Evolutionary conservation across 1,139 yeast genomes (phyloP).

Genomic region (Schwanniomyces etchellsii): DNA sequence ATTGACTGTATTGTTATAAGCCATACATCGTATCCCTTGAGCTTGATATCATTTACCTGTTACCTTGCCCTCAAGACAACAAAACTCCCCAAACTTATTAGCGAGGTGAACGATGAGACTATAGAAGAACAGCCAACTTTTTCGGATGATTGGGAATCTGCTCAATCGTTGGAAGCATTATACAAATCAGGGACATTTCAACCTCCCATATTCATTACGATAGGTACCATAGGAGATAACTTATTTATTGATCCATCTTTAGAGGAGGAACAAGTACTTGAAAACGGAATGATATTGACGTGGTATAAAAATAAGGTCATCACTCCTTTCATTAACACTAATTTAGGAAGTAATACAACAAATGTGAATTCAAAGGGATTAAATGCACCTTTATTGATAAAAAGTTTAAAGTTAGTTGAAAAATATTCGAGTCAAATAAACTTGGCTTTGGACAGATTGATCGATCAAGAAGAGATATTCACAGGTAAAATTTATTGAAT

Average conservation of each 20-base stretch:
- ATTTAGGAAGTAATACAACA: slow-evolving; percentile 40
- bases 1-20: slow-evolving; percentile 79
- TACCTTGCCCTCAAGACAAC: slow-evolving; percentile 81
- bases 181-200: slow-evolving; percentile 28
- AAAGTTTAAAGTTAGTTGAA: slow-evolving; percentile 26
- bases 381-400: slow-evolving; percentile 19
- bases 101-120: slow-evolving; percentile 51
- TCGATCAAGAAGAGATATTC: slow-evolving; percentile 32
- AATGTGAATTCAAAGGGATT: slow-evolving; percentile 39
- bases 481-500: slow-evolving; percentile 23
- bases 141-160: slow-evolving; percentile 77
- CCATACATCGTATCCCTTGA: slow-evolving; percentile 62
- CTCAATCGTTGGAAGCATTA: slow-evolving; percentile 37
- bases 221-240: slow-evolving; percentile 69
- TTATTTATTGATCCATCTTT: slow-evolving; percentile 75
- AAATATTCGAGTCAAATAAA: slow-evolving; percentile 31
- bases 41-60: slow-evolving; percentile 69
- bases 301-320: slow-evolving; percentile 62
- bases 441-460: slow-evolving; percentile 33
- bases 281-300: slow-evolving; percentile 70
- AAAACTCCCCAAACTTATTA: slow-evolving; percentile 63
- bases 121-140: slow-evolving; percentile 88
- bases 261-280: slow-evolving; percentile 82
- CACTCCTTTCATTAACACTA: slow-evolving; percentile 57
- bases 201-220: slow-evolving; percentile 72